These are phyloP conservation scores for Lactarius akahatsu DNA, from an alignment of 768 basidiomycete species.

Conservation along the genomic window DNA sequence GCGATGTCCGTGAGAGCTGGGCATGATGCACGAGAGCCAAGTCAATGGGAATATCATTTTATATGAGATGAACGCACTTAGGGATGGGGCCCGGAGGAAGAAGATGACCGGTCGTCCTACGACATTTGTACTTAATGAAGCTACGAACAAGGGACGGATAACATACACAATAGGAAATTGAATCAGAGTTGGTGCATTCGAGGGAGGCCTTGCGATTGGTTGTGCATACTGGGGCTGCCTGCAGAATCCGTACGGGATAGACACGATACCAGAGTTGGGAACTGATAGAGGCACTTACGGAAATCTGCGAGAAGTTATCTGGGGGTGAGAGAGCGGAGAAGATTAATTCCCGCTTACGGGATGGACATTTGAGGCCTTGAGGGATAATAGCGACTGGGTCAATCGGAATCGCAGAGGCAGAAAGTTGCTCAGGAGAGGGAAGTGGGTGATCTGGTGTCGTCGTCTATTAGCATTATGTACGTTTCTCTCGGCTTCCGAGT, in stretches of 20 bases:
- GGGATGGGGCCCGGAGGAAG: constrained; percentile 9
- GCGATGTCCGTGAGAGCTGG: constrained; percentile 4
- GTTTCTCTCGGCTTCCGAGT: background rate
- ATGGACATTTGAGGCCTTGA: constrained; percentile 4
- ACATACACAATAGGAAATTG: constrained; percentile 6
- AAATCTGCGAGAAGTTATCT: constrained; percentile 14
- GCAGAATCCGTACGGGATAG: background rate
- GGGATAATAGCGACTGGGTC: background rate
- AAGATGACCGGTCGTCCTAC: constrained; percentile 11
- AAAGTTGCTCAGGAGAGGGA: background rate
- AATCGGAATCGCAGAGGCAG: background rate
- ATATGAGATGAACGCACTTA: constrained; percentile 11
- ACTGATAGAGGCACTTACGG: constrained; percentile 9
- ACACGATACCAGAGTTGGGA: background rate
- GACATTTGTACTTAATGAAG: background rate
- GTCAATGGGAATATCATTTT: background rate
- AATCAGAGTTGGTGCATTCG: constrained; percentile 6
- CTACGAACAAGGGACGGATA: background rate
- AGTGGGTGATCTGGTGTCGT: background rate
- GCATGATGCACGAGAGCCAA: background rate
- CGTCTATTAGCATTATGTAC: background rate
- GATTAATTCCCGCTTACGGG: constrained; percentile 10
- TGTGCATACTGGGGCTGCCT: constrained; percentile 11
- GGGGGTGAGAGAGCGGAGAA: background rate
- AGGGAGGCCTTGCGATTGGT: background rate